Base-by-base conservation (phyloP, 441 rosid species). In the Pelargonium myrrhifolium region DNA sequence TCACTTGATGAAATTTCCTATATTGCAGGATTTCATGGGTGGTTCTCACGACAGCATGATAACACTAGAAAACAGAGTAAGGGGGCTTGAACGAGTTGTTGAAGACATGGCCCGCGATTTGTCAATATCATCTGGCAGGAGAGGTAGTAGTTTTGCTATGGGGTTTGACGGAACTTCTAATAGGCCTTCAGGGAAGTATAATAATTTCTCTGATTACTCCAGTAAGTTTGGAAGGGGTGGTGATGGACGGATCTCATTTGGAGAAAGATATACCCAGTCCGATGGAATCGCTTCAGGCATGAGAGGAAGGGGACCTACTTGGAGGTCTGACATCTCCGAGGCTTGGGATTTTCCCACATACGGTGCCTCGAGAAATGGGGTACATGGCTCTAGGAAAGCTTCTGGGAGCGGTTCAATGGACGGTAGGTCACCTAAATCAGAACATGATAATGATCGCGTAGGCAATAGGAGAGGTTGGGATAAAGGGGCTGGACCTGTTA, bases 11-110 rank as follows among this genome's bases (percentile, higher is more conserved):
- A 61, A 31, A 56, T 59, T 21, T 74, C 68, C 65, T 71, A 45
- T 71, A 10, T 74, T 83, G 77, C 84, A 94, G 90, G 98, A 92
- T 72, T 92, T 95, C 77, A 95, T 95, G 89, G 99, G 99, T 56
- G 97, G 98, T 39, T 95, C 99, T 76, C 97, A 87, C 77, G 81
- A 89, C 75, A 86, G 92, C 87, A 95, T 92, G 95, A 72, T 89
- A 68, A 90, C 97, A 31, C 77, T 95, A 74, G 97, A 95, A 76
- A 85, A 88, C 81, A 86, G 99, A 74, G 97, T 95, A 58, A 86
- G 93, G 80, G 98, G 93, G 69, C 96, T 95, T 70, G 99, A 92
- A 84, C 88, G 96, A 85, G 81, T 86, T 77, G 92, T 95, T 66
- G 95, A 95, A 82, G 96, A 86, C 74, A 89, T 95, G 96, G 98